phyloP scores from a whole-genome alignment of 805 yeast genomes.

The Lachancea meyersii region DNA sequence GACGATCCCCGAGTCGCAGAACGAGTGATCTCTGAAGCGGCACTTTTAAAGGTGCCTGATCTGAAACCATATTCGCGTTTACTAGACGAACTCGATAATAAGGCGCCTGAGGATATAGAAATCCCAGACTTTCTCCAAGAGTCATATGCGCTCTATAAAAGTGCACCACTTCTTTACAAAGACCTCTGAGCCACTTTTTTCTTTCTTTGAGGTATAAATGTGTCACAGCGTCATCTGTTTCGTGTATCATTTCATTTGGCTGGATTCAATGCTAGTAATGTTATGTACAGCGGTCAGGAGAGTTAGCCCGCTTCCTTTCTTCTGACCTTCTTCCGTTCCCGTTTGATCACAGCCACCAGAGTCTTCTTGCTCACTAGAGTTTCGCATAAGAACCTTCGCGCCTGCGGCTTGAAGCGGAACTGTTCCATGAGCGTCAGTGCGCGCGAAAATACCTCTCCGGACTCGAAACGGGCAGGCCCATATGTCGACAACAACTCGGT shows the following conservation, averaged over 20 bases:
- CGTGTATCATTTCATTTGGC: too few relatives aligned
- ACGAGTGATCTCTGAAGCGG: constrained; percentile 14
- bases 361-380: constrained; percentile 49
- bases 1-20: constrained; percentile 10
- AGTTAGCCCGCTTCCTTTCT: background rate
- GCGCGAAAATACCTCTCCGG: constrained; percentile 48
- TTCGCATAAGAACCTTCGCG: constrained; percentile 60
- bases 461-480: constrained; percentile 47
- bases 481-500: constrained; percentile 44
- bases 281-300: background rate
- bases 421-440: constrained; percentile 46
- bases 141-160: constrained; percentile 24
- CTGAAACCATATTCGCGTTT: constrained; percentile 23
- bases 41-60: constrained; percentile 19
- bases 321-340: constrained; percentile 28
- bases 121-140: constrained; percentile 25
- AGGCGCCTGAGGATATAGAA: constrained; percentile 10
- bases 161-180: constrained; percentile 28
- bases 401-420: constrained; percentile 56
- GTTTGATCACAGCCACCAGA: constrained; percentile 45
- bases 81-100: constrained; percentile 9
- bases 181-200: constrained; percentile 12
- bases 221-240: too few relatives aligned
- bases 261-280: constrained; percentile 3
- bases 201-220: too few relatives aligned